These are phyloP conservation scores for Bruguiera hainesii DNA, from an alignment of 441 rosid species.

Conservation along the genomic window DNA sequence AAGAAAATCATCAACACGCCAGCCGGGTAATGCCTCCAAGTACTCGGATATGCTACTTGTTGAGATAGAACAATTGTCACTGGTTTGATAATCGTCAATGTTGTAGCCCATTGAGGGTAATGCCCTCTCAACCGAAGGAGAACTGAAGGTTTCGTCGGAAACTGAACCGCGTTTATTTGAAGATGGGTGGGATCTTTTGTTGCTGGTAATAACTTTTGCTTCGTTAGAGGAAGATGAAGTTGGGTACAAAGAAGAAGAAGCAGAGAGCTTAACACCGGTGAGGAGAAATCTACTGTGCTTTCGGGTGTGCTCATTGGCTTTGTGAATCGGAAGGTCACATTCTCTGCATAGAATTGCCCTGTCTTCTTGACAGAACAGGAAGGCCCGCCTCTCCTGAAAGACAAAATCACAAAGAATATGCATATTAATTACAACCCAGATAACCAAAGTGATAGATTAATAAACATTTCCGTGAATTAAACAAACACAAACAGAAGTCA, in stretches of 20 bases:
- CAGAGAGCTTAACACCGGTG: slow-evolving; percentile 70
- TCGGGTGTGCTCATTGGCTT: slow-evolving; percentile 63
- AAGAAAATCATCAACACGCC: slow-evolving; percentile 83
- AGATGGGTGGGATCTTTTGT: slow-evolving; percentile 16
- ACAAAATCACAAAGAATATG: neutral
- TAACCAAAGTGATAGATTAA: neutral
- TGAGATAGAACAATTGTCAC: slow-evolving; percentile 35
- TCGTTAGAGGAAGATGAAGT: slow-evolving; percentile 31
- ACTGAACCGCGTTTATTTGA: slow-evolving; percentile 26
- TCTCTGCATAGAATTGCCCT: slow-evolving; percentile 88
- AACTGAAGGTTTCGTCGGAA: slow-evolving; percentile 29
- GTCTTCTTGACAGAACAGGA: slow-evolving; percentile 82
- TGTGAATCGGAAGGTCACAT: slow-evolving; percentile 76
- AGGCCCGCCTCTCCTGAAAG: slow-evolving; percentile 64
- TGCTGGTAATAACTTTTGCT: slow-evolving; percentile 3
- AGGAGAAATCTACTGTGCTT: slow-evolving; percentile 85
- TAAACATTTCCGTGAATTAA: neutral
- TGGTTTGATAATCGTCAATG: slow-evolving; percentile 18
- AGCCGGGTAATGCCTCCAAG: slow-evolving; percentile 72
- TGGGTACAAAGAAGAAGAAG: slow-evolving; percentile 36
- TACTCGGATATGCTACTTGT: slow-evolving; percentile 74
- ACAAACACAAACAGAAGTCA: no score
- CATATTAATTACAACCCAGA: neutral
- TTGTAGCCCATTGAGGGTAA: slow-evolving; percentile 14
- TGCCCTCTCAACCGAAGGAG: slow-evolving; percentile 28